Base-by-base conservation (phyloP, 495 filamentous ascomycete genomes). In the Mytilinidion resinicola region DNA sequence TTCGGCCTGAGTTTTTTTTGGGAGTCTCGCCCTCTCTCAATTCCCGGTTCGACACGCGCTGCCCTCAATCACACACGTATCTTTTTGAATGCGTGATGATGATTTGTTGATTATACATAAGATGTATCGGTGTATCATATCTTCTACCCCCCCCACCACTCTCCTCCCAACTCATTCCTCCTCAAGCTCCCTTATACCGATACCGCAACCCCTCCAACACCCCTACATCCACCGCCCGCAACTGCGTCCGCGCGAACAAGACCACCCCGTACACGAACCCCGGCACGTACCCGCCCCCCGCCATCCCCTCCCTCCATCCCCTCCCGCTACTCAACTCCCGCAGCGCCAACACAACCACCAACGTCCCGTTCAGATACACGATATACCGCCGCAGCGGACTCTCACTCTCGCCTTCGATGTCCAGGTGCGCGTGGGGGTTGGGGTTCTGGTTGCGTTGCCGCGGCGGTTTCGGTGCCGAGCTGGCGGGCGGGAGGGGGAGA, bases 121-220 rank as follows among this genome's bases (percentile, higher is more conserved):
- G n/a, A n/a, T n/a, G n/a, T n/a, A n/a, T n/a, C n/a, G n/a, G n/a
- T n/a, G n/a, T n/a, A n/a, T n/a, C n/a, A n/a, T n/a, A n/a, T n/a
- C n/a, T n/a, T n/a, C n/a, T n/a, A n/a, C n/a, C n/a, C n/a, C n/a
- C n/a, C n/a, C n/a, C n/a, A n/a, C n/a, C n/a, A n/a, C n/a, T n/a
- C n/a, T n/a, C n/a, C n/a, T n/a, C n/a, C n/a, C n/a, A 15, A 15
- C 1, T 15, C 1, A 6, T 12, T 17, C 42, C 14, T 20, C 42
- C 3, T 51, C 38, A 62, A 0, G 44, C 44, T 0, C 55, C 51
- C 36, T 66, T 62, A 30, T 37, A 19, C 37, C 60, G 21, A 53
- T 60, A 63, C 51, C 60, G 43, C 57, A 67, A 43, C 57, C 51
- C 19, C 54, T 67, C 64, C 49, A 67, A 51, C 49, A 57, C 64